phyloP scores from a whole-genome alignment of 1,284 basidiomycete species.

The Ustilago bromivora region DNA sequence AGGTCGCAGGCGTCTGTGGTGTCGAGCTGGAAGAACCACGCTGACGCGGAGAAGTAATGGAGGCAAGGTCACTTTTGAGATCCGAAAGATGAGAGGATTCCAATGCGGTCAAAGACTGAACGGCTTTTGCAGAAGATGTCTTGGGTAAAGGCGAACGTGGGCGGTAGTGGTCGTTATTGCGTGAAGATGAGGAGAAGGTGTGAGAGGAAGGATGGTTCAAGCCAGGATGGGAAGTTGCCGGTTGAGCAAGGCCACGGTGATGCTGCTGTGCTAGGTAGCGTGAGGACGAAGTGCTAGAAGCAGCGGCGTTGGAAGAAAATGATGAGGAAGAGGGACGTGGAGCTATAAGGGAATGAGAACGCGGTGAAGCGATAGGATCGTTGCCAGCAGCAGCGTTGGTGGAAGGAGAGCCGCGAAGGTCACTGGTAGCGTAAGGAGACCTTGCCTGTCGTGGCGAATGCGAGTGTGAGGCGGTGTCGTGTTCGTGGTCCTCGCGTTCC shows the following conservation, averaged over 20 bases:
- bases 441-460: conserved; percentile 37
- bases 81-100: conserved; percentile 21
- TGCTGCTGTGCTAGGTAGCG: conserved; percentile 31
- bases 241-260: conserved; percentile 20
- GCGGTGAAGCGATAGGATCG: conserved; percentile 18
- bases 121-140: conserved; percentile 16
- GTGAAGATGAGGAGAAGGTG: conserved; percentile 6
- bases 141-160: conserved; percentile 17
- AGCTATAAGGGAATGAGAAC: conserved; percentile 17
- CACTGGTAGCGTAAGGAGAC: conserved; percentile 39
- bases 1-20: conserved; percentile 11
- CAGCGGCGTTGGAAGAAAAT: background rate
- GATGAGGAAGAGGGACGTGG: conserved; percentile 20
- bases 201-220: conserved; percentile 27
- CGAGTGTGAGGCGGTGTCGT: conserved; percentile 23
- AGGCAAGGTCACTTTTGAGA: conserved; percentile 29
- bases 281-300: background rate
- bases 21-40: conserved; percentile 22
- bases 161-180: conserved; percentile 14
- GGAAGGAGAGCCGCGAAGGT: conserved; percentile 39
- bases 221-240: conserved; percentile 17
- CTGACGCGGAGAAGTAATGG: conserved; percentile 29
- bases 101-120: conserved; percentile 10
- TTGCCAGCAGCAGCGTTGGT: background rate
- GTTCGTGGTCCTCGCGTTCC: conserved; percentile 21